phyloP scores from a whole-genome alignment of 176 grass and related monocot genomes.

The Melocanna baccifera region DNA sequence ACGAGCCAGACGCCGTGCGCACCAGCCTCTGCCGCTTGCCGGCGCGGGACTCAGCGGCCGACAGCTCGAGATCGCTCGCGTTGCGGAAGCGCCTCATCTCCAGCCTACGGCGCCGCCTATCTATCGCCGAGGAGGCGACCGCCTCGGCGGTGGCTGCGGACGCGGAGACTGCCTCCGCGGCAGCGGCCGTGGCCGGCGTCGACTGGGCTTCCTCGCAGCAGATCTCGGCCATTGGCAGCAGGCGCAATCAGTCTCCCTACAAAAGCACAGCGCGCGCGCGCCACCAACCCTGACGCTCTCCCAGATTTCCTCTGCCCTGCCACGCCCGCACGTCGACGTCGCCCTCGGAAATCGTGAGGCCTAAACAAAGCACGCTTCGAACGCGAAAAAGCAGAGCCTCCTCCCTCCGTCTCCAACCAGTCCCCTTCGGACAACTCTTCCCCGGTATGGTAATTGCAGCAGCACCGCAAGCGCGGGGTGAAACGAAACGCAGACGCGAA shows the following conservation, averaged over 20 bases:
- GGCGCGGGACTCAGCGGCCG: slow-evolving; percentile 1
- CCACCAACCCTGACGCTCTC: not conserved
- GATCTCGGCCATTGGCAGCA: slow-evolving; percentile 58
- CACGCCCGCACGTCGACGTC: slow-evolving; percentile 16
- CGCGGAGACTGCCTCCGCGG: slow-evolving; percentile 18
- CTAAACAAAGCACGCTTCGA: slow-evolving; percentile 1
- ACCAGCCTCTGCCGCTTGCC: slow-evolving; percentile 32
- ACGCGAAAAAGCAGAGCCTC: not conserved
- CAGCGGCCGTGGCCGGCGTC: slow-evolving; percentile 26
- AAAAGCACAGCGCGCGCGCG: not conserved
- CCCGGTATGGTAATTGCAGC: not conserved
- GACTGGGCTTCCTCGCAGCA: slow-evolving; percentile 61
- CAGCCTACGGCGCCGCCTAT: slow-evolving; percentile 47
- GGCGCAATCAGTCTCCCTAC: not conserved
- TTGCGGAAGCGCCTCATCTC: slow-evolving; percentile 41
- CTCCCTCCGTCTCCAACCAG: not conserved
- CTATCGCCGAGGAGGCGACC: slow-evolving; percentile 37
- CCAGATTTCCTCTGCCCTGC: not conserved
- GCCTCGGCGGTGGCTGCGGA: slow-evolving; percentile 10
- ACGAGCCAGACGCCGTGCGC: slow-evolving; percentile 23
- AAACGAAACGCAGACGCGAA: slow-evolving; percentile 13
- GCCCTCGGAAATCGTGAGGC: not conserved
- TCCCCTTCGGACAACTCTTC: not conserved
- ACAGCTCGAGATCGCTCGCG: slow-evolving; percentile 32
- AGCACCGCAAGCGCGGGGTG: slow-evolving; percentile 14